Conservation (phyloP, 352 stramenopile species). For the Phytophthora kernoviae region DNA sequence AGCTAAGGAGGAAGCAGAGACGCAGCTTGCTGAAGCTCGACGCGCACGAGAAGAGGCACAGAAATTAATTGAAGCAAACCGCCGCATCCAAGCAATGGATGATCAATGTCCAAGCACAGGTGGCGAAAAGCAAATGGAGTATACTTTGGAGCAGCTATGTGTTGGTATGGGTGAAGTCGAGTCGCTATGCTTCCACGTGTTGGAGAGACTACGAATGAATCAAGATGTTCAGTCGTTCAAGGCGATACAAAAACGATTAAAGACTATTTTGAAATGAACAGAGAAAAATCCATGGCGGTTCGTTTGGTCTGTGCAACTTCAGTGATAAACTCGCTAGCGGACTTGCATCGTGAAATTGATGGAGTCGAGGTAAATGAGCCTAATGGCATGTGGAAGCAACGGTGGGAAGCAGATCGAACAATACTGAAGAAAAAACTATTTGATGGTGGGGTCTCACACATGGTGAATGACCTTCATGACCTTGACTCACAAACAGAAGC, state of each 20-base stretch:
- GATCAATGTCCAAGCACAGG: too few relatives aligned
- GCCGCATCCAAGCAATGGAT: slow-evolving; percentile 55
- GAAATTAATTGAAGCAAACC: slow-evolving; percentile 85
- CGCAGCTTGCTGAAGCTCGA: slow-evolving; percentile 74
- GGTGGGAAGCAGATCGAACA: slow-evolving; percentile 2
- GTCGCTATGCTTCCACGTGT: slow-evolving; percentile 3
- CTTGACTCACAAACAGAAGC: slow-evolving; percentile 1
- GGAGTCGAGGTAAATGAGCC: background rate
- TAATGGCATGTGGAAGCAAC: background rate
- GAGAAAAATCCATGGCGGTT: background rate
- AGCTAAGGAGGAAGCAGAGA: slow-evolving; percentile 82
- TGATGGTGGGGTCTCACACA: background rate
- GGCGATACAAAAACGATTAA: background rate
- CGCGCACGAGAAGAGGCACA: slow-evolving; percentile 78
- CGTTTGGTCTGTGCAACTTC: slow-evolving; percentile 2
- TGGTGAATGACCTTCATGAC: background rate
- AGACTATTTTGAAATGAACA: slow-evolving; percentile 2
- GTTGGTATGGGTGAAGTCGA: slow-evolving; percentile 2
- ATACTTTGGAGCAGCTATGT: background rate
- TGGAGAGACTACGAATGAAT: background rate
- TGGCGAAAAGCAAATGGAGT: too few relatives aligned
- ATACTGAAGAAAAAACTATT: slow-evolving; percentile 6
- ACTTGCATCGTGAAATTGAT: slow-evolving; percentile 10
- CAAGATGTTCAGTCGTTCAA: background rate
- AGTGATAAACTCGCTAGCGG: background rate